Evolutionary conservation across 2,329 filamentous ascomycete genomes (phyloP).

Genomic region (Truncatella angustata): DNA sequence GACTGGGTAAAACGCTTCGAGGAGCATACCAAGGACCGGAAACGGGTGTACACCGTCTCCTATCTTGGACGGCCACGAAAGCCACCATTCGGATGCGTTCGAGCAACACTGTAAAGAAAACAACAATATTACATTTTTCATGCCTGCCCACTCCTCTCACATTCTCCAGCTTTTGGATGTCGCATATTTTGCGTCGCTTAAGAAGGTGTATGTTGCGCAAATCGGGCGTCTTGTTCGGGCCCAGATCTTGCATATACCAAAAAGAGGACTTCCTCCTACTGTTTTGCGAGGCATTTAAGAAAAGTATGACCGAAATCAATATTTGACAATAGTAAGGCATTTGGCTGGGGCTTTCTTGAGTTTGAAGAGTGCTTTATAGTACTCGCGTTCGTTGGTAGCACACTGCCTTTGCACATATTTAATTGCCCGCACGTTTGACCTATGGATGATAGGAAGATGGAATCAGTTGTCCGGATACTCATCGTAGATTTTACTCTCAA

Average conservation of each 20-base stretch:
- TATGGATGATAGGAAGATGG: neutral
- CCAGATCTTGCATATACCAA: conserved; percentile 27
- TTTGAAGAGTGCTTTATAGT: neutral
- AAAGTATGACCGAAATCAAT: neutral
- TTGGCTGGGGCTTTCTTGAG: neutral
- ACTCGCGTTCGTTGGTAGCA: neutral
- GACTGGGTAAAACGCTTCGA: neutral
- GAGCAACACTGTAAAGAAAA: neutral
- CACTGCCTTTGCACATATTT: neutral
- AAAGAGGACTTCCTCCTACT: neutral
- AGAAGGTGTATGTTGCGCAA: conserved; percentile 26
- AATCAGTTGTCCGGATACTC: neutral
- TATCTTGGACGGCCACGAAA: neutral
- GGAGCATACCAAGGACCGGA: neutral
- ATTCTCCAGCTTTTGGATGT: conserved; percentile 38
- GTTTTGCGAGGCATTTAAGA: neutral
- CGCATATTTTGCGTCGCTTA: conserved; percentile 33
- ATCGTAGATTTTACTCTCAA: neutral
- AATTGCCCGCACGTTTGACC: neutral
- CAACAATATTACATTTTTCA: conserved; percentile 9
- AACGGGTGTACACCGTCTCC: neutral
- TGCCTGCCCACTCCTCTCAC: conserved; percentile 33
- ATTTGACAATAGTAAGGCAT: neutral
- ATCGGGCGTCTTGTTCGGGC: conserved; percentile 26
- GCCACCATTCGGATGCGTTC: neutral